Evolutionary conservation across 148 eudicot species (phyloP).

Genomic region (Nepenthes gracilis): DNA sequence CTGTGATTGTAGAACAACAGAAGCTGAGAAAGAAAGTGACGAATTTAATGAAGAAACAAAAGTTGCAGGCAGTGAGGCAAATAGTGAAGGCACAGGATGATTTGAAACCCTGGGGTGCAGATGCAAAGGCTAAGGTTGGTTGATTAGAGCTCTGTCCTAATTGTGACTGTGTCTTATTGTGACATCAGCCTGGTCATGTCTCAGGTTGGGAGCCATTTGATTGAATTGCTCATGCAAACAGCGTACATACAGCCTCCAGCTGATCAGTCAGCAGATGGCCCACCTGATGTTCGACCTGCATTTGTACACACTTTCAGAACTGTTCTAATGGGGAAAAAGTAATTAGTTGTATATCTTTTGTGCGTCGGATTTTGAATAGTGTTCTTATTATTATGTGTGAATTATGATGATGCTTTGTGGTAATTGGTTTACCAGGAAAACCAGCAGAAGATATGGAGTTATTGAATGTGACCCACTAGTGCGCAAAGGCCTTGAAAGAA

Average conservation of each 20-base stretch:
- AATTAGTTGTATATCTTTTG: conserved; percentile 8
- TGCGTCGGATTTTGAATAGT: neutral
- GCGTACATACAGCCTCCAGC: conserved; percentile 76
- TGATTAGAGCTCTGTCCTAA: neutral
- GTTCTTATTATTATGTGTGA: neutral
- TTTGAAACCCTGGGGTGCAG: conserved; percentile 60
- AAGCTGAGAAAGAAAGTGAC: conserved; percentile 44
- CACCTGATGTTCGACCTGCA: conserved; percentile 89
- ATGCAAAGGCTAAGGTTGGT: conserved; percentile 75
- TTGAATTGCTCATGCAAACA: conserved; percentile 72
- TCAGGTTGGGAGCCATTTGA: conserved; percentile 85
- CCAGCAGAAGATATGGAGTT: conserved; percentile 59
- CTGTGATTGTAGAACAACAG: conserved; percentile 29
- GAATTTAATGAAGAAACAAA: conserved; percentile 68
- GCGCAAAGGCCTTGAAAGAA: conserved; percentile 68
- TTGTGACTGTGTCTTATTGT: neutral
- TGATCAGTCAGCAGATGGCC: conserved; percentile 40
- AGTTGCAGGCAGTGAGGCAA: conserved; percentile 47
- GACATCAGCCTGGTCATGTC: conserved; percentile 9
- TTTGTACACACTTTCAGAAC: conserved; percentile 53
- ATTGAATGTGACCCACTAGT: conserved; percentile 79
- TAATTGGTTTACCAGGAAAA: conserved; percentile 33
- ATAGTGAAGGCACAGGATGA: conserved; percentile 44
- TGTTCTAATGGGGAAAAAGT: conserved; percentile 43
- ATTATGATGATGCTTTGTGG: conserved; percentile 4